These are phyloP conservation scores for Elsinoe australis DNA, from an alignment of 2,329 filamentous ascomycete species.

Conservation along the genomic window DNA sequence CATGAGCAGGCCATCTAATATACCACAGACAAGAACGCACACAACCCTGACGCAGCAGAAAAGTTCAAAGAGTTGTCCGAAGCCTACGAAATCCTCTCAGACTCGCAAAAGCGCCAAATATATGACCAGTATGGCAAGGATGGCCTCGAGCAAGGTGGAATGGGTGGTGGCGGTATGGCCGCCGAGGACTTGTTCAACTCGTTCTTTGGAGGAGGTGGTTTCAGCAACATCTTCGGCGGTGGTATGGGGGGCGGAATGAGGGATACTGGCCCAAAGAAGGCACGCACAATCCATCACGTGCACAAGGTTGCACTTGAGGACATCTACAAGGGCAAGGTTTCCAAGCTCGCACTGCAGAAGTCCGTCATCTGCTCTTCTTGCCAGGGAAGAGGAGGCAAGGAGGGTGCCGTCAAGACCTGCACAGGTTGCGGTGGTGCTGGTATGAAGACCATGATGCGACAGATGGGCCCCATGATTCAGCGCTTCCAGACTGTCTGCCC, in stretches of 20 bases:
- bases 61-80: slow-evolving; percentile 98
- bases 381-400: slow-evolving; percentile 89
- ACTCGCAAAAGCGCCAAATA: slow-evolving; percentile 79
- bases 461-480: slow-evolving; percentile 99
- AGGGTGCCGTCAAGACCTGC: slow-evolving; percentile 93
- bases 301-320: slow-evolving; percentile 98
- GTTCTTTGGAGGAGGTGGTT: slow-evolving; percentile 71
- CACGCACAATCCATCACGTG: slow-evolving; percentile 92
- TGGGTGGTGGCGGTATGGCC: slow-evolving; percentile 72
- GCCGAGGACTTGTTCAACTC: slow-evolving; percentile 94
- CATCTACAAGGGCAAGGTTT: slow-evolving; percentile 95
- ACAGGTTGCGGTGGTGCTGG: slow-evolving; percentile 83
- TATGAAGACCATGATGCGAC: slow-evolving; percentile 99
- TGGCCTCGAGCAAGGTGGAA: slow-evolving; percentile 79
- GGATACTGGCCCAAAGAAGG: slow-evolving; percentile 77
- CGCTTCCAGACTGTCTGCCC: slow-evolving; percentile 98
- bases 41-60: slow-evolving; percentile 86
- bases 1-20: slow-evolving; percentile 18
- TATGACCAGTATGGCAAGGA: slow-evolving; percentile 99
- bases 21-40: slow-evolving; percentile 78
- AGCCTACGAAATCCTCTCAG: slow-evolving; percentile 91
- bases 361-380: slow-evolving; percentile 96
- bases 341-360: slow-evolving; percentile 93
- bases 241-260: slow-evolving; percentile 76
- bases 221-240: slow-evolving; percentile 58